A percentile compares a stretch with the other conserved stretches of the same genome.
These are phyloP conservation scores for Arctium minus DNA, from an alignment of 129 eudicot species.

Conservation along the genomic window DNA sequence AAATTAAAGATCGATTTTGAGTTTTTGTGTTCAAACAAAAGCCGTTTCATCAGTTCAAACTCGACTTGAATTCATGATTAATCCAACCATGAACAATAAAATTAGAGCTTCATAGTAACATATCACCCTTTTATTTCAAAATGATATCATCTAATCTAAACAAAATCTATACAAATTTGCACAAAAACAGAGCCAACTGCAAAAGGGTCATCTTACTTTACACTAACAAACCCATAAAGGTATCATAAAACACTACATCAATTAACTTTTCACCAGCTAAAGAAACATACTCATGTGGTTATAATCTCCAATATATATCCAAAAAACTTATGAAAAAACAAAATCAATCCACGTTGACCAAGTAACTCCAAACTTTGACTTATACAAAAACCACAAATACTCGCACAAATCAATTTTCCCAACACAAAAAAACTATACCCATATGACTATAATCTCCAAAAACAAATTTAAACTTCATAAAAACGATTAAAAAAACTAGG, in stretches of 20 bases:
- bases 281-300: neutral
- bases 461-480: neutral
- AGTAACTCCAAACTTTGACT: slow-evolving; percentile 6
- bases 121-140: neutral
- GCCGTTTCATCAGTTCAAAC: neutral
- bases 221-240: neutral
- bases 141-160: neutral
- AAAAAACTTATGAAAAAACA: neutral
- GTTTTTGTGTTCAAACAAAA: neutral
- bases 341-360: slow-evolving; percentile 4
- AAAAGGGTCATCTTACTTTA: neutral
- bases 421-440: neutral
- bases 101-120: neutral
- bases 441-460: neutral
- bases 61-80: neutral
- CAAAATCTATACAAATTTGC: neutral
- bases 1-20: neutral
- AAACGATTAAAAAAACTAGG: neutral
- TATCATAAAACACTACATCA: neutral
- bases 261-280: neutral
- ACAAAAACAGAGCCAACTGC: neutral
- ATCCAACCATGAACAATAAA: neutral
- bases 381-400: neutral
- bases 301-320: neutral
- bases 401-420: neutral